Base-by-base conservation (phyloP, 306 rosid genomes). In the Prunus fruticosa region DNA sequence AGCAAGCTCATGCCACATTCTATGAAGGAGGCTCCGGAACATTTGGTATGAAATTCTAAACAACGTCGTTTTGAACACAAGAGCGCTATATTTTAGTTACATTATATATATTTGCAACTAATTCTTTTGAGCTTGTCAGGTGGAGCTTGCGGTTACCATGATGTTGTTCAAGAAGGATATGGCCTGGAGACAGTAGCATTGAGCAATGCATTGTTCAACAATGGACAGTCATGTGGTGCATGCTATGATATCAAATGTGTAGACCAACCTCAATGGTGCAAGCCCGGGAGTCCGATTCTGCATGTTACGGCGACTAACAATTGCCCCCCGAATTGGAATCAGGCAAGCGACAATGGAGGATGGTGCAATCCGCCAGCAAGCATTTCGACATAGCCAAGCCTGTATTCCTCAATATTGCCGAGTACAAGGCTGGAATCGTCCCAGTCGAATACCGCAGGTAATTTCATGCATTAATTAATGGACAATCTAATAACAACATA, bases 351-450 rank as follows among this genome's bases (percentile, higher is more conserved):
- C 66, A 75, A 80, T 38, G 98, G 98, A 56, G 97, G 97, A 69
- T 93, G 97, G 98, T 91, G 97, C 87, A 90, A 86, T 64, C 91
- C 93, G 0, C 98, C 98, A 0, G 79, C 3, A 82, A 83, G 76
- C 98, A 91, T 80, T 91, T 93, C 70, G 97, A 93, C 64, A 82
- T 91, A 8, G 93, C 97, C 49, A 82, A 81, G 71, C 93, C 98
- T 5, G 85, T 88, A 3, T 91, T 82, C 79, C 80, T 75, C 67
- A 78, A 90, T 38, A 78, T 91, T 74, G 93, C 91, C 0, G 41
- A 34, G 41, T 34, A 34, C 41, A 34, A 34, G 41, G 41, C 41
- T 34, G 41, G 41, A 0, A 34, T 34, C 2, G 41, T 34, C 41
- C 41, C 41, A 34, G 41, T 34, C 8, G 0, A 1, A 34, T 34